Evolutionary conservation across 768 basidiomycete species (phyloP), one percentile per base, ranked within the genome.

Genomic region (Leccinum truebloodii): DNA sequence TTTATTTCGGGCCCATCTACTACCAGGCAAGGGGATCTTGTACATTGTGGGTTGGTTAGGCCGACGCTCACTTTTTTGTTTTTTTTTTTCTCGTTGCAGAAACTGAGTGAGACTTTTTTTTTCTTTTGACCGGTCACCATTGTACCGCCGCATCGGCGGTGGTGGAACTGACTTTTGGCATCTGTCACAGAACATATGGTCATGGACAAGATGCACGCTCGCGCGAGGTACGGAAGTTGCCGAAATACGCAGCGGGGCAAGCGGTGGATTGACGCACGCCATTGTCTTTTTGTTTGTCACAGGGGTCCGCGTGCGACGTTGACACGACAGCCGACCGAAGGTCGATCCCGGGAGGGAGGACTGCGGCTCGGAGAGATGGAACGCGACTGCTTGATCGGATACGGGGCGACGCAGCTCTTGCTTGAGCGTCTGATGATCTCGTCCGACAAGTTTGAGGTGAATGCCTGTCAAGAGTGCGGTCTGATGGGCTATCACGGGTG

Each of bases 191-290:
- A 95, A 80, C 95, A 96, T 78, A 98, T 98, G 96, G 96, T 98
- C 54, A 91, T 98, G 89, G 97, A 99, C 82, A 99, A 99, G 81
- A 99, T 99, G 97, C 97, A 99, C 68, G 97, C 97, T 65, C 89
- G 97, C 59, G 95, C 97, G 54, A 89, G 94, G 93, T 89, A 73
- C 67, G 81, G 39, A 28, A 26, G 44, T 34, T 54, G 50, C 55
- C 60, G 63, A 65, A 54, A 56, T 12, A 65, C 61, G 56, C 0
- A 46, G 30, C 55, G 54, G 46, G 39, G 44, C 5, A 46, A 24
- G 14, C 26, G 20, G 8, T 26, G 35, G 28, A 32, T 30, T 63
- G 48, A 63, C 65, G 60, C 55, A 63, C n/a, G 32, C 24, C 26
- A n/a, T 30, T 30, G 3, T 44, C n/a, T 44, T 44, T 44, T 18